These are phyloP conservation scores for Jaapia argillacea DNA, from an alignment of 768 basidiomycete species.

Conservation along the genomic window DNA sequence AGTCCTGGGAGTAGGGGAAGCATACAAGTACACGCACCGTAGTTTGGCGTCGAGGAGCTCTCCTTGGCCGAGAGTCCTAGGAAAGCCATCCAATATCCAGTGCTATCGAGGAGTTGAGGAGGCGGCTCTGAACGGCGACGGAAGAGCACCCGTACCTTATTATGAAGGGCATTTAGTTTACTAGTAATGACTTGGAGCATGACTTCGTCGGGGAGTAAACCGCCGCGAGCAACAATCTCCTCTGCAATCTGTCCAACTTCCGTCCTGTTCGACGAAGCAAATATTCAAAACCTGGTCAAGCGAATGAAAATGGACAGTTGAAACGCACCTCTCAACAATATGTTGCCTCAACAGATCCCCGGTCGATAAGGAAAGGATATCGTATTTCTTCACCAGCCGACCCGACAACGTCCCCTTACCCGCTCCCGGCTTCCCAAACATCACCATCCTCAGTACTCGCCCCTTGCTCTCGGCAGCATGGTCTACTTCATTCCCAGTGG, in stretches of 20 bases:
- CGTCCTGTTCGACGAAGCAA: constrained; percentile 30
- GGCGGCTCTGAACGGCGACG: neutral
- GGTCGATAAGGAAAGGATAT: constrained; percentile 67
- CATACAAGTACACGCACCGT: constrained; percentile 38
- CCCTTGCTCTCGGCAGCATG: constrained; percentile 6
- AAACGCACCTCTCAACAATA: constrained; percentile 51
- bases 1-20: neutral
- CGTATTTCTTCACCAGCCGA: constrained; percentile 71
- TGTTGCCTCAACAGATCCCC: constrained; percentile 84
- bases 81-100: constrained; percentile 92
- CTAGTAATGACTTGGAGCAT: constrained; percentile 69
- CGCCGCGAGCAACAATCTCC: constrained; percentile 70
- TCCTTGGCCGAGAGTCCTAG: constrained; percentile 81
- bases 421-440: constrained; percentile 77
- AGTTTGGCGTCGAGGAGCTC: constrained; percentile 70
- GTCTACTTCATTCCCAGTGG: no score
- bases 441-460: constrained; percentile 48
- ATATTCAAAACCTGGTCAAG: neutral
- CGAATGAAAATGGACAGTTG: neutral
- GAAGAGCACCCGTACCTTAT: constrained; percentile 38
- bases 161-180: constrained; percentile 55
- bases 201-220: constrained; percentile 67
- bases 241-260: constrained; percentile 68
- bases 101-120: constrained; percentile 33
- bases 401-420: constrained; percentile 80